A percentile compares a stretch with the other conserved stretches of the same genome.
Conservation (phyloP, 73 alveolate species). For the Paramecium pentaurelia region DNA sequence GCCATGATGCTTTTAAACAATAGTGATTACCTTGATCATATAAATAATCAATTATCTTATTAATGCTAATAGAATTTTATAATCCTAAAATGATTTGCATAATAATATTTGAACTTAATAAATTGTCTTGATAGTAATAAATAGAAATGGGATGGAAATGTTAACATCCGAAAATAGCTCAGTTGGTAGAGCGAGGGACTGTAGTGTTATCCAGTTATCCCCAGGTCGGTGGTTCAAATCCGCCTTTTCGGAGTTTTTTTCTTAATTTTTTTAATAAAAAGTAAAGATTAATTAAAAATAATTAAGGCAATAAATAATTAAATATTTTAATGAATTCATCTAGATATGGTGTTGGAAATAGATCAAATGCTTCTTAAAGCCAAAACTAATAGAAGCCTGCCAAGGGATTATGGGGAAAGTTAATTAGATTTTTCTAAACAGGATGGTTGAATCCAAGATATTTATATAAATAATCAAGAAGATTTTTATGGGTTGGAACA, state of each 20-base stretch:
- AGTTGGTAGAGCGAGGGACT: slow-evolving; percentile 61
- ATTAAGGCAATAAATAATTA: background rate
- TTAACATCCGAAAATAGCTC: slow-evolving; percentile 34
- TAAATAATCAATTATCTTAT: background rate
- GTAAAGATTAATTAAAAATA: background rate
- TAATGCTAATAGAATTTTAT: background rate
- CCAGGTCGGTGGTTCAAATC: slow-evolving; percentile 60
- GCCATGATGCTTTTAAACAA: background rate
- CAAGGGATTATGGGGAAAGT: slow-evolving; percentile 36
- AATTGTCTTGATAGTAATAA: background rate
- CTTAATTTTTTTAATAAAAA: background rate
- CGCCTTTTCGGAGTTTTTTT: slow-evolving; percentile 43
- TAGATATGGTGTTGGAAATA: slow-evolving; percentile 29
- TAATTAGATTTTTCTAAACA: slow-evolving; percentile 24
- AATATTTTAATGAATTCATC: background rate
- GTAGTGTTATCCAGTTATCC: slow-evolving; percentile 54
- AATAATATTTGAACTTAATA: background rate
- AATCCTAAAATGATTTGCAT: background rate
- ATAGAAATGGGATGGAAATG: background rate
- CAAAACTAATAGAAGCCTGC: background rate
- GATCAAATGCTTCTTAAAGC: slow-evolving; percentile 29
- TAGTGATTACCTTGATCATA: background rate
- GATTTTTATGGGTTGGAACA: slow-evolving; percentile 25
- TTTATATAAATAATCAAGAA: background rate
- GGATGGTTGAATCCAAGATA: background rate